Percentiles rank a stretch among this genome's conserved stretches.
Conservation (phyloP, 257 asterid species). For the Plectranthus barbatus region DNA sequence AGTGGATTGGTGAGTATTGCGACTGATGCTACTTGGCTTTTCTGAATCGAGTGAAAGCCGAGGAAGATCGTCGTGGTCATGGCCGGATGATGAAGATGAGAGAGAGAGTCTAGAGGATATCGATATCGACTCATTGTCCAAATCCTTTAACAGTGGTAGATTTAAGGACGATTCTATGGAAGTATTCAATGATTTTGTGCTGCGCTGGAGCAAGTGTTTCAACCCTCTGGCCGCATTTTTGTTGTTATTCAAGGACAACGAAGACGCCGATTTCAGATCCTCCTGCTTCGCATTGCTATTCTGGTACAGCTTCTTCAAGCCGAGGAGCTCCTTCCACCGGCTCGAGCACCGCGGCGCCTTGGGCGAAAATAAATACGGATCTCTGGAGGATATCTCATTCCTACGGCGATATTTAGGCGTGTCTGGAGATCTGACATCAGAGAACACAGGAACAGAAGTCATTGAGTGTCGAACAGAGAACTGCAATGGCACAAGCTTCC, state of each 20-base stretch:
- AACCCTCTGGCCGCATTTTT: slow-evolving; percentile 33
- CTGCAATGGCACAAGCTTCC: slow-evolving; percentile 75
- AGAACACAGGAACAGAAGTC: slow-evolving; percentile 16
- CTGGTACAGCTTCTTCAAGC: slow-evolving; percentile 62
- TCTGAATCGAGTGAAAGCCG: slow-evolving; percentile 64
- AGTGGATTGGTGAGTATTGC: slow-evolving; percentile 19
- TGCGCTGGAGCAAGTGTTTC: slow-evolving; percentile 50
- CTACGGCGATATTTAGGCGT: slow-evolving; percentile 36
- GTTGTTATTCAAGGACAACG: slow-evolving; percentile 19
- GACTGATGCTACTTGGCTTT: slow-evolving; percentile 23
- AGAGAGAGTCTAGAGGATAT: slow-evolving; percentile 61
- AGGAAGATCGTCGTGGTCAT: slow-evolving; percentile 65
- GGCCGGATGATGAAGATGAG: slow-evolving; percentile 68
- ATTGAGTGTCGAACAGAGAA: slow-evolving; percentile 32
- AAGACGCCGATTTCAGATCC: slow-evolving; percentile 35
- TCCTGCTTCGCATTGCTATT: slow-evolving; percentile 45
- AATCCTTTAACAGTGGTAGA: slow-evolving; percentile 57
- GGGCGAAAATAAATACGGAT: slow-evolving; percentile 75
- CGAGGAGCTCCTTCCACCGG: slow-evolving; percentile 85
- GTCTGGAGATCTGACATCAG: slow-evolving; percentile 36
- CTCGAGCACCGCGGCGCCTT: slow-evolving; percentile 89
- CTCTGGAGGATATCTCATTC: slow-evolving; percentile 45
- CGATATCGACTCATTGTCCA: slow-evolving; percentile 43
- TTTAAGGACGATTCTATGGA: slow-evolving; percentile 39
- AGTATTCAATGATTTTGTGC: slow-evolving; percentile 33